Conservation (phyloP, 371 early-diverging fungal genomes). For the Mortierella sp. region DNA sequence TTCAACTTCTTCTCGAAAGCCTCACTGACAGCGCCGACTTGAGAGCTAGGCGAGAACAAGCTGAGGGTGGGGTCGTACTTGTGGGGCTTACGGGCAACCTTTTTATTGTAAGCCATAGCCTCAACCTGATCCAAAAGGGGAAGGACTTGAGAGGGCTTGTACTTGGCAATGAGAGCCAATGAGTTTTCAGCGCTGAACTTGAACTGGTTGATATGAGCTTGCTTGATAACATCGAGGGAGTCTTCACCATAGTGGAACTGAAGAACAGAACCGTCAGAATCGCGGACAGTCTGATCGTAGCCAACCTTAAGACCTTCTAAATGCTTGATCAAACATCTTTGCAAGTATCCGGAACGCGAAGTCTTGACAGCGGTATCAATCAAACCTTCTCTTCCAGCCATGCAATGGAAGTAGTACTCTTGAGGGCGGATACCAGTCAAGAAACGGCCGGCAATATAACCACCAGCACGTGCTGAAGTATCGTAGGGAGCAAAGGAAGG, state of each 20-base stretch:
- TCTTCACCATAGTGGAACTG: conserved; percentile 99
- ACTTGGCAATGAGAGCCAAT: conserved; percentile 83
- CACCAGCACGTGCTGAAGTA: conserved; percentile 94
- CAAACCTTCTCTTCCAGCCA: conserved; percentile 99
- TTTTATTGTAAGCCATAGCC: conserved; percentile 85
- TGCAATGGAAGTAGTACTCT: conserved; percentile 94
- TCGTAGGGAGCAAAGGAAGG: conserved; percentile 97
- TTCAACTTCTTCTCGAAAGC: conserved; percentile 61
- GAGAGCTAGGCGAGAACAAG: conserved; percentile 83
- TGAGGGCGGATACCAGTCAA: conserved; percentile 99
- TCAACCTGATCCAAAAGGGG: conserved; percentile 80
- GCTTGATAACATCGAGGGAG: conserved; percentile 97
- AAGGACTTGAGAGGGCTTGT: conserved; percentile 81
- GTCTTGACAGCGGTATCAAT: conserved; percentile 99
- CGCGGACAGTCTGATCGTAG: conserved; percentile 98
- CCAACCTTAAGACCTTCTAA: conserved; percentile 97
- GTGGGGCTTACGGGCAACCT: conserved; percentile 81
- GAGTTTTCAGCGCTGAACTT: conserved; percentile 96
- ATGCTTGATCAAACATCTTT: conserved; percentile 99
- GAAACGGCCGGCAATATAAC: conserved; percentile 99
- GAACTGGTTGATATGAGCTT: conserved; percentile 91
- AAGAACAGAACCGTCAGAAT: conserved; percentile 93
- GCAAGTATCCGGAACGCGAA: conserved; percentile 99
- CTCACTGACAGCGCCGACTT: conserved; percentile 94
- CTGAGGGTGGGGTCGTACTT: conserved; percentile 87